Evolutionary conservation across 2,329 filamentous ascomycete genomes (phyloP), one percentile per base, ranked within the genome.

Genomic region (Clonostachys solani): DNA sequence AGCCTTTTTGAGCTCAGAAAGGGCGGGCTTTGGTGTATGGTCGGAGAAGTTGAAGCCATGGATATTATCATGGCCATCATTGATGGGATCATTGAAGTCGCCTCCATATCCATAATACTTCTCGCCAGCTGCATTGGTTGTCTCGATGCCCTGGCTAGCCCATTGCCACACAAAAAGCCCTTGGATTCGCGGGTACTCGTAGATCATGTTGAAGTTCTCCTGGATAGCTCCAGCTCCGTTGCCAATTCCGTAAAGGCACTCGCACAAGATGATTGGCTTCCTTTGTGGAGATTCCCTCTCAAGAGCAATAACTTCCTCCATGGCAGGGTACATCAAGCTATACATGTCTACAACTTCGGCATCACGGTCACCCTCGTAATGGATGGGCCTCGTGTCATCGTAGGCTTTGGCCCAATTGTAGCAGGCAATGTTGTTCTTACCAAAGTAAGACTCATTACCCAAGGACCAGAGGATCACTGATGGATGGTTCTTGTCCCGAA

Each of bases 381-480:
- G 84, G 2, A 87, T 70, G 0, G 78, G 74, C 3, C 84, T 71
- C 6, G 72, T 79, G 2, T 66, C 57, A 49, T 87, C 84, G 13
- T 76, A 70, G 1, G 64, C 56, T 51, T 79, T 82, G 55, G 83
- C 78, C 60, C 74, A 81, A 5, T 83, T 69, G 49, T 84, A 83
- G 85, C 89, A 89, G 12, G 78, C 80, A 43, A 73, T 73, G 48
- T 86, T 82, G 50, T 89, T 89, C 2, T 68, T 66, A 0, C 86
- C 86, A 48, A 86, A 87, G 55, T 86, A 89, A 0, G 84, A 75
- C 58, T 89, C 85, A 48, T 89, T 89, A 0, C 86, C 86, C 0
- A 89, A 68, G n/a, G 80, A 85, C 86, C 86, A 89, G 45, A 88
- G 77, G 42, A 89, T 78, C 5, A 89, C 69, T 6, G 73, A 84